phyloP scores from a whole-genome alignment of 2,329 filamentous ascomycete genomes.

The Didymella pinodella region DNA sequence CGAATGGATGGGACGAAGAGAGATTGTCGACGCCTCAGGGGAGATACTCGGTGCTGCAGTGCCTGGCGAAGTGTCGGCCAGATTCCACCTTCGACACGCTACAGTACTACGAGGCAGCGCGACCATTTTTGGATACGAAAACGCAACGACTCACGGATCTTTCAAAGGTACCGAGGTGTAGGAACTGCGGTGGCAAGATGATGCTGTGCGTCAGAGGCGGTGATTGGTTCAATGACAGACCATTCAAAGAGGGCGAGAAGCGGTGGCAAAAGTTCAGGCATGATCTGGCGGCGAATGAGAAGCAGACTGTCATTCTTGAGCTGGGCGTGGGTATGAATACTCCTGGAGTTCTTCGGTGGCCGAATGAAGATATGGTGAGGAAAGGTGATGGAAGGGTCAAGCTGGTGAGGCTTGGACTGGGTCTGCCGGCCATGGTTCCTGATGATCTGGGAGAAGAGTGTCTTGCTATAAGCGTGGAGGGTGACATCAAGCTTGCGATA shows the following conservation, averaged over 20 bases:
- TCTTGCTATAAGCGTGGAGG: conserved; percentile 26
- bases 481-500: conserved; percentile 26
- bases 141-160: conserved; percentile 33
- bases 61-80: conserved; percentile 37
- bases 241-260: conserved; percentile 31
- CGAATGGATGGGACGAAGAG: conserved; percentile 35
- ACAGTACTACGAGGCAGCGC: conserved; percentile 33
- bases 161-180: conserved; percentile 33
- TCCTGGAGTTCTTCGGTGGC: conserved; percentile 33
- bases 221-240: conserved; percentile 38
- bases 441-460: conserved; percentile 26
- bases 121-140: conserved; percentile 28
- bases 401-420: conserved; percentile 29
- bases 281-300: conserved; percentile 7
- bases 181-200: conserved; percentile 36
- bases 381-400: conserved; percentile 27
- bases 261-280: conserved; percentile 31
- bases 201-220: conserved; percentile 41
- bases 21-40: conserved; percentile 46
- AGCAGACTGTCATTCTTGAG: conserved; percentile 34
- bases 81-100: conserved; percentile 37
- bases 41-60: conserved; percentile 43
- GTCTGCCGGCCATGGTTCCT: conserved; percentile 23
- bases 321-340: conserved; percentile 37
- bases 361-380: conserved; percentile 32